Conservation (phyloP, 768 basidiomycete species). For the Macrolepiota dolichaula region DNA sequence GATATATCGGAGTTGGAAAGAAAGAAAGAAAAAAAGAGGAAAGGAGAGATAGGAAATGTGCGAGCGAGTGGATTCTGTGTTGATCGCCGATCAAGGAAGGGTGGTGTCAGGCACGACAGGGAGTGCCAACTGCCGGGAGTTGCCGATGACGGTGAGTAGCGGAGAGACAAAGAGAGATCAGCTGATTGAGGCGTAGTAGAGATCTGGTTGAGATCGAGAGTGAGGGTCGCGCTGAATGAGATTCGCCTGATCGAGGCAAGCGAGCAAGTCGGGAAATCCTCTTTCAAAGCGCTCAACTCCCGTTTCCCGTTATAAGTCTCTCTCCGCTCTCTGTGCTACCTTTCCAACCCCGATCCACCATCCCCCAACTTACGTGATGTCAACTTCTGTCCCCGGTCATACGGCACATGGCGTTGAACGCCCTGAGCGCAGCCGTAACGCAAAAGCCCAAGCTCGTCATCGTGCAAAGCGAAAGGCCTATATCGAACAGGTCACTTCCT, state of each 20-base stretch:
- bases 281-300: constrained; percentile 31
- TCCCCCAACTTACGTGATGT: constrained; percentile 49
- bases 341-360: constrained; percentile 49
- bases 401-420: constrained; percentile 52
- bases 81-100: constrained; percentile 66
- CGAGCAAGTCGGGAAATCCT: constrained; percentile 48
- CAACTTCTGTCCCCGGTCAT: constrained; percentile 59
- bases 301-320: constrained; percentile 38
- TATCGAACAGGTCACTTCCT: constrained; percentile 88
- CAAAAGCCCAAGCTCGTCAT: constrained; percentile 85
- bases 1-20: constrained; percentile 26
- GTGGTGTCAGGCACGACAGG: constrained; percentile 33
- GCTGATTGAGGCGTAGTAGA: constrained; percentile 13
- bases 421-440: constrained; percentile 84
- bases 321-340: constrained; percentile 25
- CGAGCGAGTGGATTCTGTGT: constrained; percentile 30
- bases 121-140: constrained; percentile 32
- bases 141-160: constrained; percentile 24
- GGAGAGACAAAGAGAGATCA: constrained; percentile 6
- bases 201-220: constrained; percentile 1
- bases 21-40: constrained; percentile 7
- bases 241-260: constrained; percentile 42
- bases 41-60: constrained; percentile 25
- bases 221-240: too few species aligned
- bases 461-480: constrained; percentile 91